Evolutionary conservation across 495 filamentous ascomycete genomes (phyloP).

Genomic region (Aspergillus incahuasiensis): DNA sequence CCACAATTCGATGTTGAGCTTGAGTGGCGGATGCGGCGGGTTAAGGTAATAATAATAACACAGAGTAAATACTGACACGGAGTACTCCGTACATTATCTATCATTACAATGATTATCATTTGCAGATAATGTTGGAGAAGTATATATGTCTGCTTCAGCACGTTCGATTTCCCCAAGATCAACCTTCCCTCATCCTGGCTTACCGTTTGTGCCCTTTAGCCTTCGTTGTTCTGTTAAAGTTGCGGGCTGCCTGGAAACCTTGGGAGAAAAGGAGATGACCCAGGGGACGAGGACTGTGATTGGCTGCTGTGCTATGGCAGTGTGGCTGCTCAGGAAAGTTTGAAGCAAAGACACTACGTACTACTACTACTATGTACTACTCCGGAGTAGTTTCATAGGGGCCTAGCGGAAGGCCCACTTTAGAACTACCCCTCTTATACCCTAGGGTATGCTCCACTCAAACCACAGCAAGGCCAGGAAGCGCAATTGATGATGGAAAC

Average conservation of each 20-base stretch:
- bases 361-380: no score
- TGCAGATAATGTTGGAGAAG: no score
- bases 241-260: slow-evolving; percentile 5
- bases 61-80: no score
- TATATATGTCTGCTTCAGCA: no score
- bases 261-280: not conserved
- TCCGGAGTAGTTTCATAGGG: not conserved
- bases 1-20: slow-evolving; percentile 11
- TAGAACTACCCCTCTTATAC: not conserved
- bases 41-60: slow-evolving; percentile 8
- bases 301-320: slow-evolving; percentile 3
- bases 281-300: slow-evolving; percentile 1
- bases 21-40: slow-evolving; percentile 13
- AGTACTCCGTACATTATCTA: no score
- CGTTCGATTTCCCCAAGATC: no score
- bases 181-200: no score
- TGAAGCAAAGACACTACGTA: not conserved
- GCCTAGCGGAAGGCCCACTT: not conserved
- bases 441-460: slow-evolving; percentile 2
- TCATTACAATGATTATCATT: no score
- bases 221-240: not conserved
- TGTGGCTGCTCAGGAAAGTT: slow-evolving; percentile 7
- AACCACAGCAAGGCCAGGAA: not conserved
- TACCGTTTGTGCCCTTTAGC: not conserved
- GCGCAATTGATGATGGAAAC: not conserved